Conservation (phyloP, 2,329 filamentous ascomycete genomes). For the Emergomyces orientalis region DNA sequence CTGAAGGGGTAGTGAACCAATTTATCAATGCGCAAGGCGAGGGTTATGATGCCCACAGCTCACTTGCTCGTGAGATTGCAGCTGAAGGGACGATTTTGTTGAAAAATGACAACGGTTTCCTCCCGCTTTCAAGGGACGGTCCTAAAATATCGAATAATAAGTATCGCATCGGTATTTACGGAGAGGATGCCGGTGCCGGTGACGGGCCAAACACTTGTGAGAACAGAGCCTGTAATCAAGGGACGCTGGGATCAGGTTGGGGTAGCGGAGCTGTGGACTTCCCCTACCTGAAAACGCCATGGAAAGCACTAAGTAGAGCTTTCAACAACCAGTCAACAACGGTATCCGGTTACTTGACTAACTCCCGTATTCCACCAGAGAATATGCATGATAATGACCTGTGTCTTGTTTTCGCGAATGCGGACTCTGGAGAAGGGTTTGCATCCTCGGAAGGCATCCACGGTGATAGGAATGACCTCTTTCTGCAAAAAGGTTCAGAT, state of each 20-base stretch:
- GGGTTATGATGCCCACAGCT: constrained; percentile 41
- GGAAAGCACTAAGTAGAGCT: constrained; percentile 28
- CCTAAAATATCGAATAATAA: constrained; percentile 15
- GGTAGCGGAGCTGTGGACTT: constrained; percentile 64
- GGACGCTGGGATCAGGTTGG: constrained; percentile 64
- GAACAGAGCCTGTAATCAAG: constrained; percentile 57
- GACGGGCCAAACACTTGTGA: constrained; percentile 45
- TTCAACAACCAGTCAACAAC: constrained; percentile 36
- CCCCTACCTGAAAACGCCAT: constrained; percentile 44
- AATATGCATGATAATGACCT: constrained; percentile 32
- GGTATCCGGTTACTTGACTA: constrained; percentile 47
- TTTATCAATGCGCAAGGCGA: constrained; percentile 67
- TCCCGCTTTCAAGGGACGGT: constrained; percentile 39
- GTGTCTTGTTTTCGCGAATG: constrained; percentile 43
- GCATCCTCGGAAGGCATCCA: constrained; percentile 48
- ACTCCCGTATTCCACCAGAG: constrained; percentile 31
- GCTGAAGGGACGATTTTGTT: constrained; percentile 42
- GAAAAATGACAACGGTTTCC: constrained; percentile 36
- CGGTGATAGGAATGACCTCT: constrained; percentile 46
- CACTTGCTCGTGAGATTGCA: constrained; percentile 34
- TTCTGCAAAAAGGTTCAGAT: constrained; percentile 69
- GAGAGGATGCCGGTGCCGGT: constrained; percentile 42
- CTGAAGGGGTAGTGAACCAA: constrained; percentile 58
- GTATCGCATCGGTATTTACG: constrained; percentile 41
- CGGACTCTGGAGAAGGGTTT: constrained; percentile 42